Conservation (phyloP, 805 yeast genomes). For the Candida oleophila region DNA sequence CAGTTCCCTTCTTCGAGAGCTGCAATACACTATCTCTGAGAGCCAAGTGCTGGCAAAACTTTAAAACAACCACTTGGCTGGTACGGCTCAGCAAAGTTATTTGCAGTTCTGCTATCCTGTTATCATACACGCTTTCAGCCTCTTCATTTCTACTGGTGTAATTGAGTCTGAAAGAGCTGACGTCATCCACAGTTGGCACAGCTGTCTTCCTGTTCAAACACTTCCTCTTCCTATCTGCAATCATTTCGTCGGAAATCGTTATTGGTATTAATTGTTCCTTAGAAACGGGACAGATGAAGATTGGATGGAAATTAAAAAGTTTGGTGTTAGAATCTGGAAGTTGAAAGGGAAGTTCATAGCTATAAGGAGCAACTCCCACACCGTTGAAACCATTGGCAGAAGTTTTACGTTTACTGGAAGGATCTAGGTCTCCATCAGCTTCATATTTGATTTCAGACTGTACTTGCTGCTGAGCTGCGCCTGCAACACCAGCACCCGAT, state of each 20-base stretch:
- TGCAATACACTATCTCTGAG: constrained; percentile 42
- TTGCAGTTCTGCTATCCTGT: neutral
- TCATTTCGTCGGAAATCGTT: constrained; percentile 9
- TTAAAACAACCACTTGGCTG: constrained; percentile 42
- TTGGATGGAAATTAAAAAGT: constrained; percentile 42
- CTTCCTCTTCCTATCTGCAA: neutral
- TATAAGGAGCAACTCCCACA: constrained; percentile 18
- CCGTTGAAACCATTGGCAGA: neutral
- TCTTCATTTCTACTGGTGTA: neutral
- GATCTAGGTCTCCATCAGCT: neutral
- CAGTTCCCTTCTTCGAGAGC: constrained; percentile 36
- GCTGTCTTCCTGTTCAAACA: neutral
- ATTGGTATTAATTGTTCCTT: constrained; percentile 43
- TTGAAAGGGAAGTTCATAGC: constrained; percentile 40
- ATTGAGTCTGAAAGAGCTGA: neutral
- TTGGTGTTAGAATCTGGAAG: constrained; percentile 39
- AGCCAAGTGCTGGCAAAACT: constrained; percentile 42
- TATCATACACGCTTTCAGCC: neutral
- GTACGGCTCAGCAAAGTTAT: neutral
- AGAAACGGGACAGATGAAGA: constrained; percentile 46
- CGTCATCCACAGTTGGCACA: neutral
- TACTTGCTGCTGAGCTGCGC: neutral
- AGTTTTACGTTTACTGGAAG: neutral
- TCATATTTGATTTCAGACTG: neutral
- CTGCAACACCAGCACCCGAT: neutral